Percentiles rank a stretch among this genome's conserved stretches.
Evolutionary conservation across 108 stramenopile genomes (phyloP).

Genomic region (Nitzschia sp.): DNA sequence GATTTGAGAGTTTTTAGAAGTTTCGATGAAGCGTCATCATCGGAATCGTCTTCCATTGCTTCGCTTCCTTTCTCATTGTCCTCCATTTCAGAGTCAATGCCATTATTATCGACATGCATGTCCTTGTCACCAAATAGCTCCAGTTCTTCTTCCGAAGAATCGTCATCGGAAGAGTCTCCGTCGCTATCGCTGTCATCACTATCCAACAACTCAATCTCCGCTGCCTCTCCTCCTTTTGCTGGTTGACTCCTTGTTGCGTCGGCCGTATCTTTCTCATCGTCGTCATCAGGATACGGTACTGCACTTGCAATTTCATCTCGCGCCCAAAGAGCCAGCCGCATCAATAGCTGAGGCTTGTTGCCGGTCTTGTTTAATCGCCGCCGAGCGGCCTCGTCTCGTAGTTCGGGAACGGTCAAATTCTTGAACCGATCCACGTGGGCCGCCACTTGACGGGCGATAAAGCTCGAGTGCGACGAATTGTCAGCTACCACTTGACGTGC

Average conservation of each 20-base stretch:
- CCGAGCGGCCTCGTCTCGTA: constrained; percentile 61
- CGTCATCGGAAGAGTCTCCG: constrained; percentile 22
- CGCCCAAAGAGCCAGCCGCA: constrained; percentile 75
- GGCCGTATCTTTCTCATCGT: background rate
- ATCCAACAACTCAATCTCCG: constrained; percentile 38
- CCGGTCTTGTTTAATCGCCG: constrained; percentile 57
- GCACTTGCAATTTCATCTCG: constrained; percentile 72
- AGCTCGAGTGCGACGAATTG: constrained; percentile 73
- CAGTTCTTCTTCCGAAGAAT: constrained; percentile 51
- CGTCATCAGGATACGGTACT: constrained; percentile 24
- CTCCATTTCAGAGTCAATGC: background rate
- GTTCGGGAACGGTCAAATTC: constrained; percentile 76
- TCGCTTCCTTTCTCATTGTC: background rate
- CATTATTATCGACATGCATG: constrained; percentile 9
- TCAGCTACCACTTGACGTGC: constrained; percentile 55
- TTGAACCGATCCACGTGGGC: constrained; percentile 59
- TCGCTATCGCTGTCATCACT: constrained; percentile 41
- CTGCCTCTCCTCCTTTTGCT: background rate
- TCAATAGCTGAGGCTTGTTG: constrained; percentile 78
- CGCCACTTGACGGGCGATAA: constrained; percentile 80
- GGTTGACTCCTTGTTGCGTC: constrained; percentile 1
- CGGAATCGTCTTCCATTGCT: constrained; percentile 12
- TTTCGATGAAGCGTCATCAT: background rate
- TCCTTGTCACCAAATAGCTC: constrained; percentile 37
- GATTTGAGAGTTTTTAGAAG: constrained; percentile 36